A percentile compares a stretch with the other conserved stretches of the same genome.
Conservation (phyloP, 768 basidiomycete species). For the Boletellus sp. region DNA sequence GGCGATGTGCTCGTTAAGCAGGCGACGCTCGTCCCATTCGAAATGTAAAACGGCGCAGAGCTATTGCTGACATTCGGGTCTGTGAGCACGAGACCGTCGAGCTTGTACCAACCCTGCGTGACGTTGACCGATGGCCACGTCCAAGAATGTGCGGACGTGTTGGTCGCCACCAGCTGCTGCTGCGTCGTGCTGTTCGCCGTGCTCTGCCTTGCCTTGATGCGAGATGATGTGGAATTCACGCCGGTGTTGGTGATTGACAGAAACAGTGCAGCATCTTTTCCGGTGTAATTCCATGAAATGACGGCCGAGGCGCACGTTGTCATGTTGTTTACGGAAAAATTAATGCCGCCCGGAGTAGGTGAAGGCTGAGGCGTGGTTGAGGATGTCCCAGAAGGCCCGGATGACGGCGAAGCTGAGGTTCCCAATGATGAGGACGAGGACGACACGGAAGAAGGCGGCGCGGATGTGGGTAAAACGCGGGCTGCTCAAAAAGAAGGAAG, state of each 20-base stretch:
- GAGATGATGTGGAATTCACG: conserved; percentile 27
- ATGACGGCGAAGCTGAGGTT: conserved; percentile 7
- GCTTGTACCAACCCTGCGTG: conserved; percentile 46
- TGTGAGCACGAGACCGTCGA: conserved; percentile 22
- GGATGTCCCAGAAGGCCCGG: conserved; percentile 1
- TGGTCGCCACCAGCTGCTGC: conserved; percentile 23
- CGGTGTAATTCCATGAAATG: conserved; percentile 41
- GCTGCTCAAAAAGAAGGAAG: neutral
- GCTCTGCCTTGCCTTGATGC: conserved; percentile 1
- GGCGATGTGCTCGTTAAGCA: conserved; percentile 28
- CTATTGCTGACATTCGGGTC: neutral
- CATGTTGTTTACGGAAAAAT: conserved; percentile 29
- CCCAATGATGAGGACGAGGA: conserved; percentile 7
- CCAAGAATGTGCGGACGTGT: conserved; percentile 28
- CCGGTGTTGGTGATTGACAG: conserved; percentile 41
- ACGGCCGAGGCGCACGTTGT: conserved; percentile 32
- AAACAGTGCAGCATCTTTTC: conserved; percentile 26
- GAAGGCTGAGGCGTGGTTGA: conserved; percentile 15
- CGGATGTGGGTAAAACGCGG: neutral
- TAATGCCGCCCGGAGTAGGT: conserved; percentile 14
- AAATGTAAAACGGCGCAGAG: conserved; percentile 36
- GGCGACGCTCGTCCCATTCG: conserved; percentile 34
- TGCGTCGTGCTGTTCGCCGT: conserved; percentile 8
- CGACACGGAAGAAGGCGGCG: neutral
- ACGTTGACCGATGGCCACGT: conserved; percentile 47